These are phyloP conservation scores for Spiraea crenata DNA, from an alignment of 331 rosid species.

Conservation along the genomic window DNA sequence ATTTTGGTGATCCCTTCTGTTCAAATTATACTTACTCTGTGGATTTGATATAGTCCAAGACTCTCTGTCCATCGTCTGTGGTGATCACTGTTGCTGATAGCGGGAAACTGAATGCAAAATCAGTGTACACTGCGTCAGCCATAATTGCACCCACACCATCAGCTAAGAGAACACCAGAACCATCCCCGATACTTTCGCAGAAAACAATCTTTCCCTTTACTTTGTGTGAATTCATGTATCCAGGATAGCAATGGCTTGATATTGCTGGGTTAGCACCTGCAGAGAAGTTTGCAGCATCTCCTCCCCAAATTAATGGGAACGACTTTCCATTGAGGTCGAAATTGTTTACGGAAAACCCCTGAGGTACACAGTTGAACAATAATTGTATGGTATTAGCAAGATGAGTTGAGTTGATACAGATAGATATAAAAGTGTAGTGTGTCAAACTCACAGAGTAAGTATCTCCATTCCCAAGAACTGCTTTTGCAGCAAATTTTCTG, in stretches of 20 bases:
- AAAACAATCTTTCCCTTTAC: conserved; percentile 28
- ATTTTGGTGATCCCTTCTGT: background rate
- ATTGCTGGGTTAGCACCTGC: conserved; percentile 15
- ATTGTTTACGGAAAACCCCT: conserved; percentile 37
- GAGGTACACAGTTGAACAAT: background rate
- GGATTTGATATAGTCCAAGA: conserved; percentile 28
- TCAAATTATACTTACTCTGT: conserved; percentile 1
- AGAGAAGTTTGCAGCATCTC: conserved; percentile 35
- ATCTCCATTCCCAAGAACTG: conserved; percentile 29
- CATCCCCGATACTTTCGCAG: conserved; percentile 17
- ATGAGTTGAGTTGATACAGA: background rate
- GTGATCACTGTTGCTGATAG: conserved; percentile 22
- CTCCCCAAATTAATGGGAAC: conserved; percentile 30
- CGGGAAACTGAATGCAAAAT: conserved; percentile 20
- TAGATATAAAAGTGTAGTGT: background rate
- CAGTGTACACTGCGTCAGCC: conserved; percentile 11
- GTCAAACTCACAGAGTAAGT: conserved; percentile 19
- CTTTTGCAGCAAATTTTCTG: conserved; percentile 17
- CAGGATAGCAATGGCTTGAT: background rate
- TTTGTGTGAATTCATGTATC: background rate
- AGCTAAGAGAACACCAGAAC: background rate
- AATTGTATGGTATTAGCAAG: background rate
- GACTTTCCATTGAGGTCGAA: conserved; percentile 4
- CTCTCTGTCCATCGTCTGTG: conserved; percentile 6
- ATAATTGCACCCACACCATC: conserved; percentile 29